Evolutionary conservation across 2,329 filamentous ascomycete species (phyloP).

Genomic region (Curvularia lunata): DNA sequence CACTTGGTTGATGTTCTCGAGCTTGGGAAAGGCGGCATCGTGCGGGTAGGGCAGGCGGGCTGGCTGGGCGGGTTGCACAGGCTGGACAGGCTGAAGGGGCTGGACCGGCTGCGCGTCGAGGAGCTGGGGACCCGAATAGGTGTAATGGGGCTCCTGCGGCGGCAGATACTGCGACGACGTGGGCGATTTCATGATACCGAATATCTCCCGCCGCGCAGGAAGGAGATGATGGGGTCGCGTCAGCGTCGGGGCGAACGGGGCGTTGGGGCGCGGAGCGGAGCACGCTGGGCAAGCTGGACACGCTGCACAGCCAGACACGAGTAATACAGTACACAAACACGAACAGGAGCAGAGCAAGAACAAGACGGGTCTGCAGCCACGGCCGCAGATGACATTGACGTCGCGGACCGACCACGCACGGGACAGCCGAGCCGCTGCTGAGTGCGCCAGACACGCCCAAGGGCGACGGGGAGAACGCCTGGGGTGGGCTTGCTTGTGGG

Average conservation of each 20-base stretch:
- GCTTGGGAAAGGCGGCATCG: slow-evolving; percentile 40
- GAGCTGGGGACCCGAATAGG: slow-evolving; percentile 28
- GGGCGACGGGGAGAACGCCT: neutral
- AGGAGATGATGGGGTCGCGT: slow-evolving; percentile 19
- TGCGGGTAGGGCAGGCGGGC: slow-evolving; percentile 30
- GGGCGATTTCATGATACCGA: slow-evolving; percentile 23
- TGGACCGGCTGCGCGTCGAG: slow-evolving; percentile 13
- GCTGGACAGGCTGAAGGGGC: neutral
- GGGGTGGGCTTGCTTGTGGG: neutral
- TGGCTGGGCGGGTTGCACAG: slow-evolving; percentile 5
- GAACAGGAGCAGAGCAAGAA: neutral
- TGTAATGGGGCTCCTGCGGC: slow-evolving; percentile 39
- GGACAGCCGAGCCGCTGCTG: slow-evolving; percentile 6
- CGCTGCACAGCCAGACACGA: slow-evolving; percentile 4
- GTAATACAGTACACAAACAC: neutral
- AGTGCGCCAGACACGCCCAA: neutral
- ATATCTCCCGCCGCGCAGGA: slow-evolving; percentile 24
- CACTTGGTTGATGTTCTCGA: slow-evolving; percentile 47
- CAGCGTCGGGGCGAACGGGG: slow-evolving; percentile 10
- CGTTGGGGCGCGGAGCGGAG: slow-evolving; percentile 9
- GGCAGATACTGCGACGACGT: slow-evolving; percentile 28
- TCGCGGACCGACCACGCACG: slow-evolving; percentile 15
- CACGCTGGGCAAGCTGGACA: neutral
- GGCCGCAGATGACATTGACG: neutral
- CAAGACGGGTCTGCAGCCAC: neutral